Base-by-base conservation (phyloP, 148 eudicot species). In the Vaccinium myrtillus region DNA sequence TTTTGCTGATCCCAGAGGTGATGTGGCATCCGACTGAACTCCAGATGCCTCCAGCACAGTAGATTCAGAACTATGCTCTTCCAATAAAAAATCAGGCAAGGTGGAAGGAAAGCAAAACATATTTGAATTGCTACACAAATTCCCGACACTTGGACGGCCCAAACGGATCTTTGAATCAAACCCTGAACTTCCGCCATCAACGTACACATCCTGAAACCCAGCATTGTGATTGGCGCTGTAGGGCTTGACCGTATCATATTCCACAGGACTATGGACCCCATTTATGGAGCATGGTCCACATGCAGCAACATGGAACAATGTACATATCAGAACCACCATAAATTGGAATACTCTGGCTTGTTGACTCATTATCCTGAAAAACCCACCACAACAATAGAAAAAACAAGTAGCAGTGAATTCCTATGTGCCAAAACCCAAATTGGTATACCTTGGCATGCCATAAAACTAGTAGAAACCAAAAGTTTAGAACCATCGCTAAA, bases 31-130 rank as follows among this genome's bases (percentile, higher is more conserved):
- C 23, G 87, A 79, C n/a, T 85, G 84, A 70, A 81, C 81, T 63
- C 84, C 79, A 77, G 86, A 76, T 50, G 77, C 82, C 84, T 90
- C 88, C 15, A 74, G 67, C 73, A 55, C 67, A 30, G 78, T 75
- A 7, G 84, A 77, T 75, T 85, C 80, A 9, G 81, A 78, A 79
- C 74, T 82, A 80, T 82, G 70, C 65, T 85, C 89, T 83, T 90
- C 92, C 21, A 82, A 77, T 21, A 77, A 86, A 88, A 87, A 87
- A 69, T 85, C 93, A 80, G 85, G 80, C 18, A 88, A 83, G 56
- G 93, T 87, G 8, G 95, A 93, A 78, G 89, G 91, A 83, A 94
- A 89, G 88, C 91, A 89, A 75, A 90, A 90, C 80, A 82, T 77
- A 79, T 91, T 87, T 25, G 94, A 86, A 88, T 84, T 73, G 55